Evolutionary conservation across 129 eudicot genomes (phyloP), one percentile per base, ranked within the genome.

Genomic region (Tagetes erecta): DNA sequence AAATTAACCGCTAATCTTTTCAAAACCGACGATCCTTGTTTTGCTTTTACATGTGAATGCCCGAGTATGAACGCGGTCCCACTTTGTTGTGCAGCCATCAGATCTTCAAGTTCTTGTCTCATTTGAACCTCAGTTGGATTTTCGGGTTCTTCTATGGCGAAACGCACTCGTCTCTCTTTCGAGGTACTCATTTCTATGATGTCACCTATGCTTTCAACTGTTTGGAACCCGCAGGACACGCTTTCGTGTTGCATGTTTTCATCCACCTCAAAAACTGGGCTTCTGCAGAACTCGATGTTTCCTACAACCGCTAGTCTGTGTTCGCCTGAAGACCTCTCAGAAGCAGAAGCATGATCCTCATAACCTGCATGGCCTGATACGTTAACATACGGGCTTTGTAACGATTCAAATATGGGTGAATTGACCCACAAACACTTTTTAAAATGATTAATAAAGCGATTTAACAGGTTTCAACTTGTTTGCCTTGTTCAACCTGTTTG

Each of bases 51-150:
- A 59, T 90, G 92, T 0, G 96, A 87, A 68, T 92, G 90, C 39
- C 98, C 96, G 1, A 92, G 84, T 58, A 92, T 84, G 84, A 87
- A 92, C 0, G 96, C 95, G 0, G 88, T 90, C 62, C 96, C 98
- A 1, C 95, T 82, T 76, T 87, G 90, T 77, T 82, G 90, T 64
- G 87, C 96, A 33, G 67, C 86, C 76, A 79, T 64, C 39, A 92
- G 75, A 69, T 92, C 98, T 71, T 83, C 83, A 10, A 92, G 70
- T 85, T 89, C 96, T 45, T 83, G 82, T 51, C 80, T 83, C 81
- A 87, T 50, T 51, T 77, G 80, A 52, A 71, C 52, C 3, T 79
- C 86, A 9, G 69, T n/a, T 27, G 58, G 41, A 6, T 51, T 73
- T 71, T 80, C 85, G 1, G 71, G 30, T 31, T 74, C 88, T 3